Evolutionary conservation across 1,284 basidiomycete species (phyloP).

Genomic region (Trametes pubescens): DNA sequence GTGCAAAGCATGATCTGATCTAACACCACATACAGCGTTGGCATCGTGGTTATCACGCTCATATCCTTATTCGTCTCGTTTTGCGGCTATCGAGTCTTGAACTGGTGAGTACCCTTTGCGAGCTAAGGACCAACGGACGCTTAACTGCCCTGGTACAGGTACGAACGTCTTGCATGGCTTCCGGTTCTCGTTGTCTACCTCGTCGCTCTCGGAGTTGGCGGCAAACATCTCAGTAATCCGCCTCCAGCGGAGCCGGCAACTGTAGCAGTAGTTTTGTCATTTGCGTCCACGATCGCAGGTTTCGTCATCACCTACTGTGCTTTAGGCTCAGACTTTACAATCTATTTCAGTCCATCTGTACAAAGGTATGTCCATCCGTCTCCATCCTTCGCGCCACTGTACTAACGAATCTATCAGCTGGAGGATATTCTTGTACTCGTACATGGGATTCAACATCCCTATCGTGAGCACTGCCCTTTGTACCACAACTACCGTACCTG

Average conservation of each 20-base stretch:
- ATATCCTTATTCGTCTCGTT: slow-evolving; percentile 85
- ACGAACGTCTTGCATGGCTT: slow-evolving; percentile 80
- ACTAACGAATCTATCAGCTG: slow-evolving; percentile 48
- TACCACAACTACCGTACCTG: not conserved
- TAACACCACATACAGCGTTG: slow-evolving; percentile 61
- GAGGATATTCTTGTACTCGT: slow-evolving; percentile 79
- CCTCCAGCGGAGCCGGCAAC: slow-evolving; percentile 58
- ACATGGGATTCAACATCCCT: slow-evolving; percentile 77
- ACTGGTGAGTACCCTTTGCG: slow-evolving; percentile 51
- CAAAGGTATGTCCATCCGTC: slow-evolving; percentile 53
- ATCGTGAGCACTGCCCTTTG: slow-evolving; percentile 53
- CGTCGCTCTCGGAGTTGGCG: slow-evolving; percentile 78
- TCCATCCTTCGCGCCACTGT: too few relatives aligned
- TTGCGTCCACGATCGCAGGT: slow-evolving; percentile 75
- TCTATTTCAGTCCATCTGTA: slow-evolving; percentile 65
- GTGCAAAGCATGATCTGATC: not conserved
- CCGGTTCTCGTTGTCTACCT: slow-evolving; percentile 83
- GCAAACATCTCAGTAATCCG: slow-evolving; percentile 63
- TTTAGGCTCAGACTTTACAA: slow-evolving; percentile 78
- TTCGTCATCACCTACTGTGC: slow-evolving; percentile 76
- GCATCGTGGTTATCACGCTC: slow-evolving; percentile 86
- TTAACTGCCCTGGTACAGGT: slow-evolving; percentile 49
- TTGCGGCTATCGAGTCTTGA: slow-evolving; percentile 80
- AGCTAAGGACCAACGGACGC: not conserved
- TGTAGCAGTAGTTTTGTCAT: slow-evolving; percentile 62